Percentiles rank a stretch among this genome's conserved stretches.
Evolutionary conservation across 495 filamentous ascomycete genomes (phyloP).

Genomic region (Darksidea phi): DNA sequence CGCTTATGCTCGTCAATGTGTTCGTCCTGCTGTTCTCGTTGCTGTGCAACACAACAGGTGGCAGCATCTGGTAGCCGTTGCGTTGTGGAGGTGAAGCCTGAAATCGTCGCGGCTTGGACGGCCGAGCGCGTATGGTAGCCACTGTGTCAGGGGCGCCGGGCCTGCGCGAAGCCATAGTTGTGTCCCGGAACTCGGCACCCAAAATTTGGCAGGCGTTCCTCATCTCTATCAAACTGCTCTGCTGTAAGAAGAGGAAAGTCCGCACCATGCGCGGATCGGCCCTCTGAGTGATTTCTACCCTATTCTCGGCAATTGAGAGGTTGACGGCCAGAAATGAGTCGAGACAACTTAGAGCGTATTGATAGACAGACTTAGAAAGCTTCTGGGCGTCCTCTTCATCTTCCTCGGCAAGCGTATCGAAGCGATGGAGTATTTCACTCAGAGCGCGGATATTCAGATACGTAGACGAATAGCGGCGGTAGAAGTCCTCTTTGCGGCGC

Average conservation of each 20-base stretch:
- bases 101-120: slow-evolving; percentile 32
- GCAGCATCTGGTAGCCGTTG: slow-evolving; percentile 32
- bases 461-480: slow-evolving; percentile 75
- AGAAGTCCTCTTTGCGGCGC: slow-evolving; percentile 67
- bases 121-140: slow-evolving; percentile 30
- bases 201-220: slow-evolving; percentile 32
- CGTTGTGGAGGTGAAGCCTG: slow-evolving; percentile 30
- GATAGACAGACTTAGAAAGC: slow-evolving; percentile 65
- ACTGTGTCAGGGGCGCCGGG: slow-evolving; percentile 6
- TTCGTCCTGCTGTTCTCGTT: slow-evolving; percentile 45
- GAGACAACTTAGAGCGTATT: slow-evolving; percentile 68
- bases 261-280: slow-evolving; percentile 56
- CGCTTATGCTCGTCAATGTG: slow-evolving; percentile 50
- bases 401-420: slow-evolving; percentile 50
- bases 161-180: slow-evolving; percentile 40
- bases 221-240: slow-evolving; percentile 33
- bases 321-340: slow-evolving; percentile 74
- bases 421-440: slow-evolving; percentile 68
- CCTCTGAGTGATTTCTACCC: slow-evolving; percentile 68
- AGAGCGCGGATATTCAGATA: slow-evolving; percentile 64
- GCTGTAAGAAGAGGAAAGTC: slow-evolving; percentile 31
- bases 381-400: slow-evolving; percentile 50
- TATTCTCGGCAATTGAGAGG: slow-evolving; percentile 65
- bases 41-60: slow-evolving; percentile 47
- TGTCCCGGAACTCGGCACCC: slow-evolving; percentile 43